Percentiles rank a stretch among this genome's conserved stretches.
phyloP scores from a whole-genome alignment of 768 basidiomycete species.

The Phlegmacium glaucopus region DNA sequence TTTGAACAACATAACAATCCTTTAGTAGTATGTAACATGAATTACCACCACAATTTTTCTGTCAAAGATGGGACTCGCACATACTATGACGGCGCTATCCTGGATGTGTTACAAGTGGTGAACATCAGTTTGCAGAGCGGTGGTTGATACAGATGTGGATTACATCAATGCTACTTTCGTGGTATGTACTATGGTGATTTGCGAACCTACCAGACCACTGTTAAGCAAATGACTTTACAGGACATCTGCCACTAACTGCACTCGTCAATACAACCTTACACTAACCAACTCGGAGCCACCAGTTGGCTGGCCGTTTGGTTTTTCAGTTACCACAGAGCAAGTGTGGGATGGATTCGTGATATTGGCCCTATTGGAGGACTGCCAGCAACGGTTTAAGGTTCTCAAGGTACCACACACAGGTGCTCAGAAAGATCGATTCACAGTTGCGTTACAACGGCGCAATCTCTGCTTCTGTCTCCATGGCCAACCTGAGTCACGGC shows the following conservation, averaged over 20 bases:
- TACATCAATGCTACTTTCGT: constrained; percentile 6
- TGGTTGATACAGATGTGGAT: constrained; percentile 13
- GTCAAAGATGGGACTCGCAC: not conserved
- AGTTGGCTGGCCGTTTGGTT: constrained; percentile 4
- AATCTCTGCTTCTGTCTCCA: not conserved
- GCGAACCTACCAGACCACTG: too few relatives aligned
- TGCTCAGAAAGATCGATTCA: not conserved
- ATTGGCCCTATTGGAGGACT: too few relatives aligned
- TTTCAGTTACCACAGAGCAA: not conserved
- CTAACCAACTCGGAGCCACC: too few relatives aligned
- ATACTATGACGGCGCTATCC: not conserved
- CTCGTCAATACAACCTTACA: not conserved
- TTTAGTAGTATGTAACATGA: not conserved
- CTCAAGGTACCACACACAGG: constrained; percentile 1
- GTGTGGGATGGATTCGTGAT: constrained; percentile 1
- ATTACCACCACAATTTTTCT: not conserved
- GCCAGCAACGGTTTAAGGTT: too few relatives aligned
- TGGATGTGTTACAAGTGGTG: not conserved
- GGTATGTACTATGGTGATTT: too few relatives aligned
- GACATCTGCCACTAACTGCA: constrained; percentile 10
- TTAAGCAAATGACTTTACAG: too few relatives aligned
- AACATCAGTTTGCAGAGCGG: constrained; percentile 14
- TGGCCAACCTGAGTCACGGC: not conserved
- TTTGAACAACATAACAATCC: not conserved
- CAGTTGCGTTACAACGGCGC: not conserved